These are phyloP conservation scores for Wickerhamiella qilinensis DNA, from an alignment of 805 yeast genomes.

Conservation along the genomic window DNA sequence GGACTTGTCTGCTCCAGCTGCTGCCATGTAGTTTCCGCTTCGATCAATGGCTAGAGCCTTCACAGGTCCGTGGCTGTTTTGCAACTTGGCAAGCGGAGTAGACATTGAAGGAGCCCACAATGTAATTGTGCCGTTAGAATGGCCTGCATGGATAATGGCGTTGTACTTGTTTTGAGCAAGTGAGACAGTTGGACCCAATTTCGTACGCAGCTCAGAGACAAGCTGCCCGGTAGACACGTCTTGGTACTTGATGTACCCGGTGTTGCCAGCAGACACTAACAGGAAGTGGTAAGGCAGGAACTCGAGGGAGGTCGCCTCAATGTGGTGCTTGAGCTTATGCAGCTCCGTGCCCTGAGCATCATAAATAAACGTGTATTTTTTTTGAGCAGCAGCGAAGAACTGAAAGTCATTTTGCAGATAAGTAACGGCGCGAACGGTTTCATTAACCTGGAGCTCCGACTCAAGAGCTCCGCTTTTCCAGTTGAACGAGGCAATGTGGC, in stretches of 20 bases:
- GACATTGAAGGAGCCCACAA: slow-evolving; percentile 87
- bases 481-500: slow-evolving; percentile 91
- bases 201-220: slow-evolving; percentile 72
- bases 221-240: slow-evolving; percentile 87
- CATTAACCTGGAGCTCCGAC: slow-evolving; percentile 72
- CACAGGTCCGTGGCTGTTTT: slow-evolving; percentile 74
- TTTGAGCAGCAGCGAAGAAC: slow-evolving; percentile 92
- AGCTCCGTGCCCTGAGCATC: slow-evolving; percentile 84
- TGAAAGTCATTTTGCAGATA: slow-evolving; percentile 76
- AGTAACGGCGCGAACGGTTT: slow-evolving; percentile 80
- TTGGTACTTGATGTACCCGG: slow-evolving; percentile 81
- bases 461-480: slow-evolving; percentile 78
- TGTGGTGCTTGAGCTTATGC: slow-evolving; percentile 79
- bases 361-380: slow-evolving; percentile 81
- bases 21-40: slow-evolving; percentile 88
- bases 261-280: slow-evolving; percentile 73
- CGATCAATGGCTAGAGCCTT: slow-evolving; percentile 74
- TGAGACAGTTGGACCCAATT: slow-evolving; percentile 76
- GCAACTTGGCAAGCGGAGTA: slow-evolving; percentile 68
- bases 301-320: slow-evolving; percentile 68
- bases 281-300: slow-evolving; percentile 87
- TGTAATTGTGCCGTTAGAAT: slow-evolving; percentile 79
- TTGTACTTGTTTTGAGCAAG: slow-evolving; percentile 91
- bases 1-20: slow-evolving; percentile 71
- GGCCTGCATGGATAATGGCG: slow-evolving; percentile 88